Evolutionary conservation across 768 basidiomycete species (phyloP).

Genomic region (Boletus subcaerulescens): DNA sequence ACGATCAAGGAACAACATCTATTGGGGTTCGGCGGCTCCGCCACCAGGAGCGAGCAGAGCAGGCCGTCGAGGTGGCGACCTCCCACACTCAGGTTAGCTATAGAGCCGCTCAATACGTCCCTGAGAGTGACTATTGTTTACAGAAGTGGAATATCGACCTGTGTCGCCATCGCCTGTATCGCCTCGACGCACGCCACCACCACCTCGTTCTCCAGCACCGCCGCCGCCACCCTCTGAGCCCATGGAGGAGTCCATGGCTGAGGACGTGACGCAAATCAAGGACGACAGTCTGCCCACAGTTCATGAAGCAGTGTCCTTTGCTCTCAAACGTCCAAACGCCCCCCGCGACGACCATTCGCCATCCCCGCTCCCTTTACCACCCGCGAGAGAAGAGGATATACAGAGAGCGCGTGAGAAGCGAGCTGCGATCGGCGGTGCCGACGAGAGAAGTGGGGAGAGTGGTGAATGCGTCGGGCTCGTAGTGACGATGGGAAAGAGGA

Average conservation of each 20-base stretch:
- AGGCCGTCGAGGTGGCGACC: slow-evolving; percentile 10
- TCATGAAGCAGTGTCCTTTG: slow-evolving; percentile 41
- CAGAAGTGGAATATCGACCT: slow-evolving; percentile 20
- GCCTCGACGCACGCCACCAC: slow-evolving; percentile 19
- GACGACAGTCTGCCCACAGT: slow-evolving; percentile 33
- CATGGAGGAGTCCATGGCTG: slow-evolving; percentile 24
- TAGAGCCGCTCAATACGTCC: neutral
- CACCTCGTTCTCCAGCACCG: slow-evolving; percentile 24
- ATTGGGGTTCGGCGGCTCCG: slow-evolving; percentile 12
- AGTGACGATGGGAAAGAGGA: slow-evolving; percentile 23
- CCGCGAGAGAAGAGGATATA: slow-evolving; percentile 29
- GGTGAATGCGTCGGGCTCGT: neutral
- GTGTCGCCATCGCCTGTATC: slow-evolving; percentile 24
- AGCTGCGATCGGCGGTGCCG: slow-evolving; percentile 6
- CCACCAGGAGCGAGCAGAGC: slow-evolving; percentile 6
- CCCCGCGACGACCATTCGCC: slow-evolving; percentile 49
- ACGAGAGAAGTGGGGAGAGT: slow-evolving; percentile 2
- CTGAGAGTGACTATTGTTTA: neutral
- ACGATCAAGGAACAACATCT: slow-evolving; percentile 31
- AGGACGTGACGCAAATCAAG: slow-evolving; percentile 15
- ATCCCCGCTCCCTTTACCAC: slow-evolving; percentile 33
- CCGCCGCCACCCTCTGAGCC: slow-evolving; percentile 37
- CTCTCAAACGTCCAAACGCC: slow-evolving; percentile 44
- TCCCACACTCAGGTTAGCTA: slow-evolving; percentile 8
- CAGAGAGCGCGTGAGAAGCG: slow-evolving; percentile 27